Evolutionary conservation across 1,284 basidiomycete species (phyloP).

Genomic region (Amylostereum areolatum): DNA sequence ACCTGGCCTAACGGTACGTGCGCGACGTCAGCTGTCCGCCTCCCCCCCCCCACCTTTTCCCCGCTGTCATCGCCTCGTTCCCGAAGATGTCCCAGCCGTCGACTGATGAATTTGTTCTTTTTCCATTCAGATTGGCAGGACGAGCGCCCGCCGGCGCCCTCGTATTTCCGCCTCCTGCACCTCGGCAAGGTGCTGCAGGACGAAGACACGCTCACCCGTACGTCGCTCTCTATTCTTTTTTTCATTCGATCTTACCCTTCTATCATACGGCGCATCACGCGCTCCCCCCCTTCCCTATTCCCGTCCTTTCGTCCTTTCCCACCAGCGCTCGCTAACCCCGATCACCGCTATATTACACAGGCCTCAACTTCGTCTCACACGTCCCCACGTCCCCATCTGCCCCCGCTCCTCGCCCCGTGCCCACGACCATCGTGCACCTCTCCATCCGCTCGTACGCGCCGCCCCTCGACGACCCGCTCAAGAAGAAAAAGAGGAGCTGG

Average conservation of each 20-base stretch:
- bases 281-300: constrained; percentile 6
- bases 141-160: constrained; percentile 74
- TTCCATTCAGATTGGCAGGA: constrained; percentile 60
- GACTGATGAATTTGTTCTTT: constrained; percentile 15
- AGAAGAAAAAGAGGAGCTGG: constrained; percentile 44
- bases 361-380: constrained; percentile 43
- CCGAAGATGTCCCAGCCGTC: not conserved
- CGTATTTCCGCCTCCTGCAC: constrained; percentile 73
- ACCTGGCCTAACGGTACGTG: constrained; percentile 67
- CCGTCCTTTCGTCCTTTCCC: constrained; percentile 4
- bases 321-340: constrained; percentile 25
- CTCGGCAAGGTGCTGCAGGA: constrained; percentile 82
- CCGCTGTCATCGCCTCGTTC: not conserved
- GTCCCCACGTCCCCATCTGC: constrained; percentile 23
- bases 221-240: constrained; percentile 24
- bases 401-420: constrained; percentile 27
- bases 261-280: constrained; percentile 3
- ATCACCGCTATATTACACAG: constrained; percentile 27
- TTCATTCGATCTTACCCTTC: constrained; percentile 6
- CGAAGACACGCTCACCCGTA: constrained; percentile 71
- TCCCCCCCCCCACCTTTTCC: constrained; percentile 1
- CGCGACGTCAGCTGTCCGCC: not conserved
- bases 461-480: constrained; percentile 40
- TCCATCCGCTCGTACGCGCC: constrained; percentile 66
- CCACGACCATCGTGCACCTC: constrained; percentile 73